Percentiles rank a stretch among this genome's conserved stretches.
Conservation (phyloP, 176 grass and related monocot species). For the Alopecurus myosuroides region DNA sequence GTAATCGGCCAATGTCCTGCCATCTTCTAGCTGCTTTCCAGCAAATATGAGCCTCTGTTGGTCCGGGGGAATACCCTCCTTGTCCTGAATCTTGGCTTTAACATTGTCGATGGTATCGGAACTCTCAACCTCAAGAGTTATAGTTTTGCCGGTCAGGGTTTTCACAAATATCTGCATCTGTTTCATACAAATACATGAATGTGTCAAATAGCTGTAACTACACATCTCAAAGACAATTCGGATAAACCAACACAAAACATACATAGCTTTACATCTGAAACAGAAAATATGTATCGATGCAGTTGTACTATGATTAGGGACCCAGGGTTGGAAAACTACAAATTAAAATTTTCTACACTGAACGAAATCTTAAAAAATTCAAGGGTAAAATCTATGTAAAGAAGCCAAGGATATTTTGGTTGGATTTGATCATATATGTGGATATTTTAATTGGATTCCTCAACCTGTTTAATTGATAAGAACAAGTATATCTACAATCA, state of each 20-base stretch:
- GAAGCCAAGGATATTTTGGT: background rate
- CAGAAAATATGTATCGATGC: background rate
- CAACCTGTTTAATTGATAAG: background rate
- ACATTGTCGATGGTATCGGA: constrained; percentile 59
- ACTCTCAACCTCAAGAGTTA: constrained; percentile 51
- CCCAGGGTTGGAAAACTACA: background rate
- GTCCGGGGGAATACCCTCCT: constrained; percentile 48
- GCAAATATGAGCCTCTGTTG: constrained; percentile 27
- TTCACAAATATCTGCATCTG: constrained; percentile 65
- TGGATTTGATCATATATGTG: background rate
- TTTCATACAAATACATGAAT: background rate
- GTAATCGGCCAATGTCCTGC: constrained; percentile 38
- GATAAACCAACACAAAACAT: background rate
- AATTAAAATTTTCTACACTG: background rate
- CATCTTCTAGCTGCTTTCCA: constrained; percentile 54
- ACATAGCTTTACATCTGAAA: background rate
- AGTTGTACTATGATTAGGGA: background rate
- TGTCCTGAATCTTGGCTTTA: constrained; percentile 61
- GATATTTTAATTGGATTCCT: background rate
- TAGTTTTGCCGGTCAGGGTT: constrained; percentile 60
- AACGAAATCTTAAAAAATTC: background rate
- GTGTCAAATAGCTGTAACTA: background rate
- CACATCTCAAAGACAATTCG: background rate
- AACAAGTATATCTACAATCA: background rate
- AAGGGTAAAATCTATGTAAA: background rate